These are phyloP conservation scores for Solanum verrucosum DNA, from an alignment of 257 asterid species.

Conservation along the genomic window DNA sequence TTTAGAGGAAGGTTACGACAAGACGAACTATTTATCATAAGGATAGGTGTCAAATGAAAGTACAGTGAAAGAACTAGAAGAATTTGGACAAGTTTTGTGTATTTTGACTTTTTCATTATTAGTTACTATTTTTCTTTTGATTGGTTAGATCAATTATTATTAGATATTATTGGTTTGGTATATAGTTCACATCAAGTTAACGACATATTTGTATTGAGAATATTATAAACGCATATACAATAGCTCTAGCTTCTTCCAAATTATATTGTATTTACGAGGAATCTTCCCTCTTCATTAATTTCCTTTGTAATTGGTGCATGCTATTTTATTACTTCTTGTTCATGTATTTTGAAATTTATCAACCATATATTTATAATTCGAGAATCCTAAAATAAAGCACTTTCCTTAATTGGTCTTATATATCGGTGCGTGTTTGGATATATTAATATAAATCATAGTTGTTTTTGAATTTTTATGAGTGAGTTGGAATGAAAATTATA, in stretches of 20 bases:
- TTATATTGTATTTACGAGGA: neutral
- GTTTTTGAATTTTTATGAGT: no score
- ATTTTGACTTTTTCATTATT: constrained; percentile 22
- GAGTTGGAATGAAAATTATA: no score
- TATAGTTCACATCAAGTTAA: constrained; percentile 14
- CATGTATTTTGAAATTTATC: neutral
- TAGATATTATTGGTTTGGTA: neutral
- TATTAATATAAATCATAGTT: no score
- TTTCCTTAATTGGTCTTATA: no score
- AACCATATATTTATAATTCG: no score
- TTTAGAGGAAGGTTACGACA: neutral
- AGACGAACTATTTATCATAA: no score
- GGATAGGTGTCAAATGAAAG: no score
- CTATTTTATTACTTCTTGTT: neutral
- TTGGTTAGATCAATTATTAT: constrained; percentile 10
- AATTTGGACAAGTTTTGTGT: neutral
- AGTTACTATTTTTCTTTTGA: neutral
- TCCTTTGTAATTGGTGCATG: neutral
- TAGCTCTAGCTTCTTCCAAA: neutral
- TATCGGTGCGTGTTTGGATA: no score
- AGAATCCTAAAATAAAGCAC: no score
- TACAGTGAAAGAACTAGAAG: no score
- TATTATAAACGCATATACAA: neutral
- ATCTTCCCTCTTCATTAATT: neutral
- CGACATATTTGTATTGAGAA: neutral